Evolutionary conservation across 345 rosid species (phyloP).

Genomic region (Citrus medica): DNA sequence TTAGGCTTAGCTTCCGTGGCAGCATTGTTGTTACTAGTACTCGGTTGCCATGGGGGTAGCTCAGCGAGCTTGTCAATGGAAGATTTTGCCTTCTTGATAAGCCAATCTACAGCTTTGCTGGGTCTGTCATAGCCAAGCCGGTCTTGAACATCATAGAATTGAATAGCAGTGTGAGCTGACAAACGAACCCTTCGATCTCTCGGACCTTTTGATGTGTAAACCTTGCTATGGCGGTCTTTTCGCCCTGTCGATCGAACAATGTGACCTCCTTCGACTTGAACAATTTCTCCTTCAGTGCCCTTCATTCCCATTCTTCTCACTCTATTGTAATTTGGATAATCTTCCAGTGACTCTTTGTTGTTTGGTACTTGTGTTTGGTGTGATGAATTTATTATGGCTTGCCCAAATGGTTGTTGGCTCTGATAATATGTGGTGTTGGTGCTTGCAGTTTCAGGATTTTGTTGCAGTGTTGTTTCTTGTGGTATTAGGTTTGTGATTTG

Average conservation of each 20-base stretch:
- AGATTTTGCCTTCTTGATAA: slow-evolving; percentile 70
- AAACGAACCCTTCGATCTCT: slow-evolving; percentile 77
- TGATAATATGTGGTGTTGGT: background rate
- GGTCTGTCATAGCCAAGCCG: slow-evolving; percentile 83
- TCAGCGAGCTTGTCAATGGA: slow-evolving; percentile 69
- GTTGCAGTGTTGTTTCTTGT: slow-evolving; percentile 10
- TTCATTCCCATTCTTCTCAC: slow-evolving; percentile 39
- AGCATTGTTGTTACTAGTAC: background rate
- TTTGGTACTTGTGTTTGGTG: background rate
- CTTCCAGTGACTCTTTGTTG: background rate
- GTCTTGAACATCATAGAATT: slow-evolving; percentile 88
- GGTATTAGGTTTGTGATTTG: slow-evolving; percentile 4
- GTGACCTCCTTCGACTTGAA: slow-evolving; percentile 79
- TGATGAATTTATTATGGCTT: slow-evolving; percentile 21
- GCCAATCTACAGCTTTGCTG: slow-evolving; percentile 92
- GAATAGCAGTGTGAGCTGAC: slow-evolving; percentile 86
- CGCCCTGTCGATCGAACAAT: slow-evolving; percentile 70
- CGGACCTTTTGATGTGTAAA: slow-evolving; percentile 73
- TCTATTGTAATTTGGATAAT: slow-evolving; percentile 17
- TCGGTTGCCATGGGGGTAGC: slow-evolving; percentile 42
- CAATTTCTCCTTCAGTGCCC: slow-evolving; percentile 58
- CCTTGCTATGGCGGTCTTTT: slow-evolving; percentile 87
- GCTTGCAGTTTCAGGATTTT: background rate
- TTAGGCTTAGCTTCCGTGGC: slow-evolving; percentile 15
- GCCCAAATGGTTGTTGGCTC: slow-evolving; percentile 32